phyloP scores from a whole-genome alignment of 225 moss, liverwort and hornwort species.

The Neckera pumila region DNA sequence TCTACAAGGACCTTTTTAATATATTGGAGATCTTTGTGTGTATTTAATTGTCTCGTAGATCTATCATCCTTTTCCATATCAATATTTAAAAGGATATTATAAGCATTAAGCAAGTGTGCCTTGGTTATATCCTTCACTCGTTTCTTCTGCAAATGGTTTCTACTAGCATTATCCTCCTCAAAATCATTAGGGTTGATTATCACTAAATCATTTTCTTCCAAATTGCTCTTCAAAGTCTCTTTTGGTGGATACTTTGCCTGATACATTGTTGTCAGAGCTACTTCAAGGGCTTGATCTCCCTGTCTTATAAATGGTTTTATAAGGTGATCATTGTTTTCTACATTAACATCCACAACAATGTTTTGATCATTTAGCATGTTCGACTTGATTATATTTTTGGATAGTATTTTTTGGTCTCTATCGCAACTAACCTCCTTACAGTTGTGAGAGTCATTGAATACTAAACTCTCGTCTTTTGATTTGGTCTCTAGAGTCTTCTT shows the following conservation, averaged over 20 bases:
- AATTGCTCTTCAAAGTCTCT: not conserved
- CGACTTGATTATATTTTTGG: not conserved
- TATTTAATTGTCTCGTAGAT: not conserved
- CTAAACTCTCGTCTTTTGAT: not conserved
- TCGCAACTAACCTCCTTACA: fast-evolving
- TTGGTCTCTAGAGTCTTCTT: not conserved
- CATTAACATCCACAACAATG: not conserved
- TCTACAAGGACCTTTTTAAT: not conserved
- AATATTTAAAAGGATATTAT: not conserved
- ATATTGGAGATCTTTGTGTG: not conserved
- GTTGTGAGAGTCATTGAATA: too few relatives aligned
- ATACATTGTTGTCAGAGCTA: fast-evolving
- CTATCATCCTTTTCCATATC: too few relatives aligned
- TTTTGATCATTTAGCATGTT: too few relatives aligned
- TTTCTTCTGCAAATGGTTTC: not conserved
- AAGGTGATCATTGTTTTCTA: too few relatives aligned
- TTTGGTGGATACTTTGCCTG: not conserved
- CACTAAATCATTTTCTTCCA: not conserved
- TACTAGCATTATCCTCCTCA: not conserved
- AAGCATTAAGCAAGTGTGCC: not conserved
- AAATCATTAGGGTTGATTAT: not conserved
- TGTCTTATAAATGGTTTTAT: not conserved
- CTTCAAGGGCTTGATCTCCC: not conserved
- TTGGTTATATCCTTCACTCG: not conserved
- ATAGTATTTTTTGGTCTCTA: too few relatives aligned